Evolutionary conservation across 768 basidiomycete genomes (phyloP), one percentile per base, ranked within the genome.

Genomic region (Sistotremastrum niveocremeum): DNA sequence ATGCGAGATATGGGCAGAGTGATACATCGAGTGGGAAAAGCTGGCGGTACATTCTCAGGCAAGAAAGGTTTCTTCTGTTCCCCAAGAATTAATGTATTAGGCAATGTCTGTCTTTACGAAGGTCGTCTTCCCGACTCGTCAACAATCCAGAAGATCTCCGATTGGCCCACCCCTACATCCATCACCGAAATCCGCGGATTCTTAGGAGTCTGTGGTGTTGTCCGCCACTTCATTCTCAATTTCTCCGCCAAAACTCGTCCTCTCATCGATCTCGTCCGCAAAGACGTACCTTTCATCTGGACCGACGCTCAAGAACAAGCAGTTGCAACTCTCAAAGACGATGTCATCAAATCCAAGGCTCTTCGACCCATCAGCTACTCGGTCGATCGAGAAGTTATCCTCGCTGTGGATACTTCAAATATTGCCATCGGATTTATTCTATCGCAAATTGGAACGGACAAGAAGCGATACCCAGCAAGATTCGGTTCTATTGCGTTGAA

Each of bases 401-500:
- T 62, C 1, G 56, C 57, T 0, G 54, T 59, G 12, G 53, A 62
- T 46, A 57, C 56, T 0, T 60, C 58, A 4, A 37, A 11, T 32
- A 53, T 56, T 8, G 57, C 54, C 4, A 50, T 54, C 0, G 57
- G 61, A 2, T 62, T 49, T 45, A 44, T 62, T 2, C 51, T 69
- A 0, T 46, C 34, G 2, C 63, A 68, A 32, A 36, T 53, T 4
- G 52, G 59, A 12, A n/a, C 41, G 0, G 47, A 55, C 1, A 45
- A 53, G 0, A 48, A 49, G 7, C 48, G 54, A 0, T 55, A 56
- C 11, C 66, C 58, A 31, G 54, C 58, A 0, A 50, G 56, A 0
- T 73, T 71, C 39, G 58, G 66, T 0, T 72, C 65, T 0, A 65
- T 72, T 1, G 51, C 61, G 0, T 54, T 69, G 29, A 67, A 66